These are phyloP conservation scores for Luffa acutangula DNA, from an alignment of 306 rosid genomes.

Conservation along the genomic window DNA sequence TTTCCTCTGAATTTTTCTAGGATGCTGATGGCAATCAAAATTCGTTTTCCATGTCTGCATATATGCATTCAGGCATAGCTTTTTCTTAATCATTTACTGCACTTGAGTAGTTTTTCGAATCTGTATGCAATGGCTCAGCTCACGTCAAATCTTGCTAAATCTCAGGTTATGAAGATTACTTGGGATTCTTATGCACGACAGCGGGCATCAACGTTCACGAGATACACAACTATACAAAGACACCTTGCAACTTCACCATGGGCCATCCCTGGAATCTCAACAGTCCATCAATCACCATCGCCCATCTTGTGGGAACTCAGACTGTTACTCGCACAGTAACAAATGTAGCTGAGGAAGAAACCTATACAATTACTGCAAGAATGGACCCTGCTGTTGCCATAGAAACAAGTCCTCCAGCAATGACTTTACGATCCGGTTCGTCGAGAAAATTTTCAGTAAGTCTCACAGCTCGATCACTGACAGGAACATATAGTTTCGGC, in stretches of 20 bases:
- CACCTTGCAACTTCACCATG: slow-evolving; percentile 64
- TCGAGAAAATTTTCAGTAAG: slow-evolving; percentile 51
- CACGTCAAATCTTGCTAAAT: neutral
- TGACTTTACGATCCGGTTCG: slow-evolving; percentile 63
- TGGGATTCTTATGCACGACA: slow-evolving; percentile 95
- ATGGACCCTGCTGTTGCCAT: slow-evolving; percentile 86
- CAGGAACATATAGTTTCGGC: slow-evolving; percentile 71
- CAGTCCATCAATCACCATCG: slow-evolving; percentile 72
- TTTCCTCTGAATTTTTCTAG: neutral
- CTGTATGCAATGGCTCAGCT: neutral
- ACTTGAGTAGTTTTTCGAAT: neutral
- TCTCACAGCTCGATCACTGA: slow-evolving; percentile 59
- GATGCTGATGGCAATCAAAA: neutral
- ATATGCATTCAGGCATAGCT: neutral
- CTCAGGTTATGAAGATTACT: slow-evolving; percentile 76
- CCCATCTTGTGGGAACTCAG: slow-evolving; percentile 71
- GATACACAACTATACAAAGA: slow-evolving; percentile 59
- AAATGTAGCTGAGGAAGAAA: slow-evolving; percentile 84
- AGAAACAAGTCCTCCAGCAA: slow-evolving; percentile 73
- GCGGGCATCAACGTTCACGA: slow-evolving; percentile 63
- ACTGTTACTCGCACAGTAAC: slow-evolving; percentile 67
- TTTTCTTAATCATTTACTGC: neutral
- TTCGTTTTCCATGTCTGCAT: neutral
- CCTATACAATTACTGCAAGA: slow-evolving; percentile 64
- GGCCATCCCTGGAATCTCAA: slow-evolving; percentile 78